Evolutionary conservation across 139 green algal species (phyloP).

Genomic region (Closterium sp.): DNA sequence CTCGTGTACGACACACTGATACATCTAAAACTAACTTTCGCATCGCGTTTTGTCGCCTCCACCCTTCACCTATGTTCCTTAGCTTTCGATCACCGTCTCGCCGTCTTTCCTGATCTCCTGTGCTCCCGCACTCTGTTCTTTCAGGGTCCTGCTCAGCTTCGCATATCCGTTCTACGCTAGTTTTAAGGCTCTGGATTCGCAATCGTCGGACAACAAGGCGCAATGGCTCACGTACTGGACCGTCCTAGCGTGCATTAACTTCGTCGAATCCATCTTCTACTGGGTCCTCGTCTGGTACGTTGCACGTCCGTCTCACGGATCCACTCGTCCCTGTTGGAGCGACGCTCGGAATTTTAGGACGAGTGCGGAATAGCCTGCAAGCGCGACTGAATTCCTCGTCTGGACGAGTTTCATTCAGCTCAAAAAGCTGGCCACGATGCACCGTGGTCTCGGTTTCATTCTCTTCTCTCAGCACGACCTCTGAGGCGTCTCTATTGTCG

Average conservation of each 20-base stretch:
- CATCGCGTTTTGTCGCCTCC: not conserved
- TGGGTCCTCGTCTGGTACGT: not conserved
- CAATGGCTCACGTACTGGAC: slow-evolving; percentile 7
- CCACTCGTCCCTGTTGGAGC: no score
- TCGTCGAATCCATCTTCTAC: not conserved
- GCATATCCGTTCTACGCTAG: not conserved
- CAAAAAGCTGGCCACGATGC: no score
- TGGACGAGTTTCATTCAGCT: no score
- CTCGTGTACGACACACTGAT: not conserved
- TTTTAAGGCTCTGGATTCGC: not conserved
- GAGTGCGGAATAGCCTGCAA: no score
- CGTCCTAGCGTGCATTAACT: not conserved
- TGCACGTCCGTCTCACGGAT: no score
- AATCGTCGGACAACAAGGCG: not conserved
- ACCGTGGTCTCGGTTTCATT: no score
- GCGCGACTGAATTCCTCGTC: no score
- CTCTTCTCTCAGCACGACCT: not conserved
- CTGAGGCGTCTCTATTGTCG: not conserved
- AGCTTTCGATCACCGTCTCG: not conserved
- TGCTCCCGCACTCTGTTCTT: not conserved
- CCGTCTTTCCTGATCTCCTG: not conserved
- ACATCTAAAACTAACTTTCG: not conserved
- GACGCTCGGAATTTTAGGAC: no score
- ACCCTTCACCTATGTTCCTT: not conserved
- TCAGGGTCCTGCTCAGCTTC: not conserved